Evolutionary conservation across 805 yeast species (phyloP), one percentile per base, ranked within the genome.

Genomic region (Kregervanrija delftensis): DNA sequence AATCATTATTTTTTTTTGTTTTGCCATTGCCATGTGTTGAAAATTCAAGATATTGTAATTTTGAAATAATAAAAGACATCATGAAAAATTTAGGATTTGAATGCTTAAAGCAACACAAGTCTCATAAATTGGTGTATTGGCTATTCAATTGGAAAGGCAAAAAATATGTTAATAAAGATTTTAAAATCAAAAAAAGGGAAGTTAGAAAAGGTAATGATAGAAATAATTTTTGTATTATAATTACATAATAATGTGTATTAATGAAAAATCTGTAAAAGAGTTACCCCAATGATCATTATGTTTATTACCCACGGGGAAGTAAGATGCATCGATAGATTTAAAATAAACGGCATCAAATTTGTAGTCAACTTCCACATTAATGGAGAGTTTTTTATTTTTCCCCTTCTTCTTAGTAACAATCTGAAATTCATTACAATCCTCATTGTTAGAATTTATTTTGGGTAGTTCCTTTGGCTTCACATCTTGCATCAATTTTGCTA

Each of bases 1-100:
- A 61, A 3, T 68, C 77, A 5, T 57, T 70, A 32, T 61, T 89
- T 5, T 90, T 91, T 57, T 62, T 91, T 11, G 98, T 91, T 6
- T 65, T 91, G 3, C 99, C 99, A 0, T 68, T 85, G 33, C 96
- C 98, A 0, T 91, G 99, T 59, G 68, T 87, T 1, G 60, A 67
- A 8, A 90, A 91, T 60, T 89, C 97, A 0, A 70, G 98, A 38
- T 91, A 90, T 59, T 78, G 83, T 60, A 59, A 62, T 1, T 22
- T 42, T 12, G 37, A 45, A 30, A 6, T 34, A 4, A 32, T 48
- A 8, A 32, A 38, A n/a, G 15, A 34, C 5, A 72, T 89, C 11
- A 73, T 83, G 77, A 32, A 47, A 0, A 53, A 68, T 8, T 63
- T 87, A n/a, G 96, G 96, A 0, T 88, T 79, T 50, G 49, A 46